A percentile compares a stretch with the other conserved stretches of the same genome.
phyloP scores from a whole-genome alignment of 495 filamentous ascomycete species.

The Talaromyces adpressus region DNA sequence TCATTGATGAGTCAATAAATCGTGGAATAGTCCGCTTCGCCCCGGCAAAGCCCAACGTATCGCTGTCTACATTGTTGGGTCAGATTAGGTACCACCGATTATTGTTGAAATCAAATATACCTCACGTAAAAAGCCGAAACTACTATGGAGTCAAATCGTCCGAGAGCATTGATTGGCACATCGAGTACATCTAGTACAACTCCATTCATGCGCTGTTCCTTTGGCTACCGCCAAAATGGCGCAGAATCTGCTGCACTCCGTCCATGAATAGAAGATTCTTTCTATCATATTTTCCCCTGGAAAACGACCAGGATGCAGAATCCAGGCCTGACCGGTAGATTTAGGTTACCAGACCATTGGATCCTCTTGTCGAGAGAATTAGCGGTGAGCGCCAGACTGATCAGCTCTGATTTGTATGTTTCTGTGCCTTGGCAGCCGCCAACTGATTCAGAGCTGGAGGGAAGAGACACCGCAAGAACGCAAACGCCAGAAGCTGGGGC shows the following conservation, averaged over 20 bases:
- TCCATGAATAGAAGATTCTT: background rate
- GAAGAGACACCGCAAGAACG: background rate
- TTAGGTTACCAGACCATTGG: background rate
- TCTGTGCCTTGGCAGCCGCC: background rate
- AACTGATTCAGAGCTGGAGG: background rate
- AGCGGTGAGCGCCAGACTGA: slow-evolving; percentile 2
- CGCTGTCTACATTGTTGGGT: background rate
- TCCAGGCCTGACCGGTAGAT: background rate
- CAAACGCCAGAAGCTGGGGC: background rate
- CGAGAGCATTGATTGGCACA: background rate
- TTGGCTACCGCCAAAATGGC: background rate
- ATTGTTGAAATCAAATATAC: background rate
- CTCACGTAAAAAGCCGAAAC: background rate
- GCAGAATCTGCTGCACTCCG: background rate
- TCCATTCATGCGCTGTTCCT: background rate
- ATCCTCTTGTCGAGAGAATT: background rate
- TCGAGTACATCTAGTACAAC: background rate
- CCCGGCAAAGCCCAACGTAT: background rate
- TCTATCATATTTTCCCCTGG: background rate
- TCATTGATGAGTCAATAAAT: background rate
- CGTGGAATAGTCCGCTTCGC: background rate
- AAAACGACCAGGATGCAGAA: background rate
- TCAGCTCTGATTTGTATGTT: background rate
- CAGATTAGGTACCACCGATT: background rate
- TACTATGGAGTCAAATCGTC: background rate